Evolutionary conservation across 805 yeast genomes (phyloP), one percentile per base, ranked within the genome.

Genomic region (Suhomyces vadensis): DNA sequence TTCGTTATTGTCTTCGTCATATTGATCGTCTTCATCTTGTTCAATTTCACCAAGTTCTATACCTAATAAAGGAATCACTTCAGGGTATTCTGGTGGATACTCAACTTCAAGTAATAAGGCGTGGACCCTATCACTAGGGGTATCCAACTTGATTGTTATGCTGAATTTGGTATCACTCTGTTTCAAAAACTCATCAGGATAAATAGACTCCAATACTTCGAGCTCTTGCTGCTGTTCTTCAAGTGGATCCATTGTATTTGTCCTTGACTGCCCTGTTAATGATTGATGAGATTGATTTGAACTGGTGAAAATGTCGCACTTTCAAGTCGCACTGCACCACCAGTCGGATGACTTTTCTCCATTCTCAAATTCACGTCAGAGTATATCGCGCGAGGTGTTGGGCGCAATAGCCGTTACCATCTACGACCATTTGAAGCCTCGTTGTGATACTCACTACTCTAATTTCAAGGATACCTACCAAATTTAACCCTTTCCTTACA

Each of bases 211-310:
- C 46, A 92, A 75, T 41, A 94, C 90, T 63, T 91, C 97, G 37
- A 94, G 62, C 64, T 92, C 99, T 66, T 92, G 96, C 22, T 59
- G 64, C 61, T 92, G 97, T 59, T 94, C 97, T 62, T 87, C 96
- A 41, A 64, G 59, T 44, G 83, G 78, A 55, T 86, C 91, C 95
- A 87, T 87, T 13, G 9, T 29, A 29, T 17, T n/a, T n/a, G n/a
- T n/a, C n/a, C 33, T 29, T 6, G 33, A 20, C 5, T 29, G 33
- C 16, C 14, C 19, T 29, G 11, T 8, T 16, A 6, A 14, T 27
- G 33, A 29, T n/a, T 29, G 33, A 29, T 29, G 33, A 29, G 33
- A 17, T 29, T 29, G 33, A 29, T 29, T 29, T 29, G 14, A n/a
- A 16, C 19, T 29, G 20, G 16, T 29, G 33, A 29, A 29, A 29